A percentile compares a stretch with the other conserved stretches of the same genome.
Conservation (phyloP, 495 filamentous ascomycete species). For the Penicillium coffeae region DNA sequence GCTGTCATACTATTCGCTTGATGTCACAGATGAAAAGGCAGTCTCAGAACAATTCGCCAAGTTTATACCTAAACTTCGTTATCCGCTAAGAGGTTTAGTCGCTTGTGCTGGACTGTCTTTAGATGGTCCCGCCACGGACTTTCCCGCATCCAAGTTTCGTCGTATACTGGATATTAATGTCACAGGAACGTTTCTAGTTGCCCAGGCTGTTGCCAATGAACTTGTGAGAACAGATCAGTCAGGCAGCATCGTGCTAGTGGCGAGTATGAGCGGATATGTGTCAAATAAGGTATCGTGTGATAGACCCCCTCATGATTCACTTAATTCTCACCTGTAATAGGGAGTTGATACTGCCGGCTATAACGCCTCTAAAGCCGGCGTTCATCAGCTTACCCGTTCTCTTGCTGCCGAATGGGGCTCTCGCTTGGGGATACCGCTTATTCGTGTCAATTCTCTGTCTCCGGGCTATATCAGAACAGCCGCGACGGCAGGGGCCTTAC, state of each 20-base stretch:
- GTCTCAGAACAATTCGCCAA: constrained; percentile 44
- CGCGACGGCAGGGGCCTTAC: constrained; percentile 10
- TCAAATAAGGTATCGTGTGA: constrained; percentile 53
- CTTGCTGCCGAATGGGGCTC: constrained; percentile 61
- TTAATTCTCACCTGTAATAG: background rate
- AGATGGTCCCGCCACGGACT: constrained; percentile 54
- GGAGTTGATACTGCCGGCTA: constrained; percentile 54
- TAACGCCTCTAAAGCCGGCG: constrained; percentile 60
- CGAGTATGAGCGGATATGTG: constrained; percentile 68
- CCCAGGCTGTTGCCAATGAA: constrained; percentile 60
- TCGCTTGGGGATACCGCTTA: constrained; percentile 6
- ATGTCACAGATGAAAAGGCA: constrained; percentile 51
- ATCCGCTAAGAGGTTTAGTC: constrained; percentile 63
- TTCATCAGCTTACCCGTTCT: constrained; percentile 57
- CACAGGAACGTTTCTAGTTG: constrained; percentile 62
- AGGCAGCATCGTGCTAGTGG: constrained; percentile 65
- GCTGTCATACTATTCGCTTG: constrained; percentile 50
- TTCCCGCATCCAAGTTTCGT: constrained; percentile 51
- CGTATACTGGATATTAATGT: constrained; percentile 63
- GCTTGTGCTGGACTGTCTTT: constrained; percentile 74
- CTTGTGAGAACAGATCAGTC: constrained; percentile 46
- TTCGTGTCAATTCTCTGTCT: constrained; percentile 34
- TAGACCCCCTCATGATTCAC: background rate
- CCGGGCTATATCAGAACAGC: constrained; percentile 36
- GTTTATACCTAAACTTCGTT: constrained; percentile 52